Evolutionary conservation across 1,139 yeast genomes (phyloP), one percentile per base, ranked within the genome.

Genomic region (Taphrina pruni): DNA sequence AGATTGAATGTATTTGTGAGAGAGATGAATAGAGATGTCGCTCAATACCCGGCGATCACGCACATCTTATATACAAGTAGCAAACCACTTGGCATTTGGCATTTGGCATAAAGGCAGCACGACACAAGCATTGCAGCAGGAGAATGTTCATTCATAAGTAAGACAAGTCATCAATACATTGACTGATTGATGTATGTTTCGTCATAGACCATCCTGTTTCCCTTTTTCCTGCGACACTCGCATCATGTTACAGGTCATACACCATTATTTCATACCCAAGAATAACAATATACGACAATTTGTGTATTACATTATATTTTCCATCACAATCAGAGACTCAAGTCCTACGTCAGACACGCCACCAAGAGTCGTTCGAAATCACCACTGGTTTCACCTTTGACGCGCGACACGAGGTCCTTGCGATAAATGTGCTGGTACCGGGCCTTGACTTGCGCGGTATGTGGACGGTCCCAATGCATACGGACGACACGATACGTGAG

Each of bases 311-410:
- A 39, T 39, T 14, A 39, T 2, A 7, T 17, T 6, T 45, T 45
- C 48, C 48, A 39, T 39, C 43, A 39, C 14, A 14, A 39, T 39
- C 43, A 14, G 6, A 1, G 14, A 11, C 8, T n/a, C n/a, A 45
- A 17, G n/a, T 5, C 20, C 38, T 60, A 70, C 7, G 52, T 17
- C 45, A 72, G 51, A 71, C 73, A 65, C 21, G 75, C 74, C 11
- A 72, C 71, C 54, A 73, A 41, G 36, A 71, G 21, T 41, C 70
- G 64, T 62, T 72, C 73, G 50, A 69, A 72, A 54, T 73, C 74
- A 5, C 75, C 75, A 6, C 71, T 64, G 6, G 73, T 70, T 69
- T 73, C 74, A 20, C 73, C 71, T 70, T 72, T 72, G 60, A 73
- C 65, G 11, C 73, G 54, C n/a, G 65, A 35, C 5, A 70, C 55